phyloP scores from a whole-genome alignment of 495 filamentous ascomycete genomes.

The Choiromyces venosus region DNA sequence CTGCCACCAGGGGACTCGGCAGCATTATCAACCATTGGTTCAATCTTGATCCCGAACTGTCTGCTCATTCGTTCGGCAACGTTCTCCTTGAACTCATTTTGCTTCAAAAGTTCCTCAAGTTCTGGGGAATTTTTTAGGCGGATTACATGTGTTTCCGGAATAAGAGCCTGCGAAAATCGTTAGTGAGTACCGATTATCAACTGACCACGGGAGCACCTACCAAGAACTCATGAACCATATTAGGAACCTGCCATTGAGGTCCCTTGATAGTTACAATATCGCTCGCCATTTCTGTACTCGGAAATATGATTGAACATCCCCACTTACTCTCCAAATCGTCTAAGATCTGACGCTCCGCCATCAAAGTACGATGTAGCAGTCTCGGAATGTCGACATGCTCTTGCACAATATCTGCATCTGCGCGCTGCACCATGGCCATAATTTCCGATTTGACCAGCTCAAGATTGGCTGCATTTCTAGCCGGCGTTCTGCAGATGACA shows the following conservation, averaged over 20 bases:
- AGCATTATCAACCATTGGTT: slow-evolving; percentile 46
- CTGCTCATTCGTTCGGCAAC: slow-evolving; percentile 75
- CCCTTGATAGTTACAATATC: slow-evolving; percentile 93
- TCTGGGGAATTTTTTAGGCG: slow-evolving; percentile 67
- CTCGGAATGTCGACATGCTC: slow-evolving; percentile 90
- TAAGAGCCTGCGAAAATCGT: slow-evolving; percentile 63
- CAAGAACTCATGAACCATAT: slow-evolving; percentile 89
- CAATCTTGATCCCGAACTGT: slow-evolving; percentile 84
- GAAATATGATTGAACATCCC: slow-evolving; percentile 98
- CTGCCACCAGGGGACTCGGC: background rate
- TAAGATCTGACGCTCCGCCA: slow-evolving; percentile 77
- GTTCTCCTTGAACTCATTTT: slow-evolving; percentile 67
- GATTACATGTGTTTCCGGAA: slow-evolving; percentile 90
- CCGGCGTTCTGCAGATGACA: slow-evolving; percentile 95
- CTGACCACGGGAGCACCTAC: slow-evolving; percentile 48
- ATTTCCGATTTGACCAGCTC: slow-evolving; percentile 98
- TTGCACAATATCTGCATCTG: slow-evolving; percentile 92
- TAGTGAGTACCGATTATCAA: slow-evolving; percentile 37
- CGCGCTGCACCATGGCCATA: slow-evolving; percentile 98
- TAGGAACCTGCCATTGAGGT: slow-evolving; percentile 93
- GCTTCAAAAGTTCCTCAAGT: slow-evolving; percentile 71
- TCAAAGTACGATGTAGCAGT: slow-evolving; percentile 87
- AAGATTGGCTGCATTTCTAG: slow-evolving; percentile 90
- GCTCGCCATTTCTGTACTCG: slow-evolving; percentile 92
- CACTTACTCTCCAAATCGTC: slow-evolving; percentile 95